Base-by-base conservation (phyloP, 164 flowering plant species). In the Paratinospora sagittata region DNA sequence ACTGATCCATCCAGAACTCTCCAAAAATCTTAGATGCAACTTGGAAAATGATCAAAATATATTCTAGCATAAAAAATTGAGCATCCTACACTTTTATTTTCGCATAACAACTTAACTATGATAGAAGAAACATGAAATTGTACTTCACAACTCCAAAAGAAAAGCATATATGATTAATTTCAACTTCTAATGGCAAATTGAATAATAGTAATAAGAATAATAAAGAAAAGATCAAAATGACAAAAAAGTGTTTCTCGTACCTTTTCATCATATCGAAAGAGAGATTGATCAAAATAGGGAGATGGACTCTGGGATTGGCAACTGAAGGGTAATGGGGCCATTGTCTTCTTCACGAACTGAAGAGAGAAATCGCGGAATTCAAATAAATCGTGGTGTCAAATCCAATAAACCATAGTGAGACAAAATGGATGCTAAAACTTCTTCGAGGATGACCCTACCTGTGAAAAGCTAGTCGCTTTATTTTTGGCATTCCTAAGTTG, bases 311-410 rank as follows among this genome's bases (percentile, higher is more conserved):
- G 91, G 27, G 93, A 91, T 74, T 96, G 99, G 77, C 96, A 91
- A 74, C 83, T 85, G 83, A 86, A 86, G 43, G 99, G 97, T 82
- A 96, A 79, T 57, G 88, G 78, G 27, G 82, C 78, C 79, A 88
- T 78, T 84, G 88, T 89, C 85, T 91, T 96, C 96, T 91, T 96
- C 82, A 88, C 92, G 85, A 91, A 93, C 99, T 93, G 92, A 79
- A 77, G 58, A 70, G 76, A 10, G 43, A 57, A 76, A 67, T 5
- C 66, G 21, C n/a, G n/a, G n/a, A n/a, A n/a, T n/a, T n/a, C n/a
- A n/a, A n/a, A n/a, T n/a, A n/a, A n/a, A n/a, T n/a, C n/a, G n/a
- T n/a, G n/a, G n/a, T n/a, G n/a, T n/a, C n/a, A n/a, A n/a, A n/a
- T n/a, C n/a, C n/a, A 49, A 49, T 49, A 19, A 19, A 49, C 16